These are phyloP conservation scores for Arachnomyces sp. DNA, from an alignment of 2,329 filamentous ascomycete species.

Conservation along the genomic window DNA sequence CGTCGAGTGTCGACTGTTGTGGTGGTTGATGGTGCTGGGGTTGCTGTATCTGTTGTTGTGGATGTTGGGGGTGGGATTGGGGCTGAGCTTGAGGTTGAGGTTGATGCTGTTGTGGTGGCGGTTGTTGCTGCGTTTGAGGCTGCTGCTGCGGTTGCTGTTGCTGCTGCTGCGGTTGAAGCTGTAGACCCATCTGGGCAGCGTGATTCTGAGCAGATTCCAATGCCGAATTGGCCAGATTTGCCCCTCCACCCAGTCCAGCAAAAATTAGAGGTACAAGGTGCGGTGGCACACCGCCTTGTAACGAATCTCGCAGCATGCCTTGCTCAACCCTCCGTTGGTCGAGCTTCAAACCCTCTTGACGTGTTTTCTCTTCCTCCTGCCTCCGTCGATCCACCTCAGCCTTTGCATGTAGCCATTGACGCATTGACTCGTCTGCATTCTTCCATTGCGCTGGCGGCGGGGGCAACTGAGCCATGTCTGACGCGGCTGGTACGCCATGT, in stretches of 20 bases:
- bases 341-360: conserved; percentile 56
- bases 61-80: conserved; percentile 8
- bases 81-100: conserved; percentile 15
- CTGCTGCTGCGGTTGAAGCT: conserved; percentile 27
- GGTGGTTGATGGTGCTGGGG: conserved; percentile 16
- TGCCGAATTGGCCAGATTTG: conserved; percentile 50
- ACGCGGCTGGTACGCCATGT: conserved; percentile 19
- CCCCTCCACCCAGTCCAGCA: conserved; percentile 59
- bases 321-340: conserved; percentile 68
- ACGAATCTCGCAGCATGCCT: conserved; percentile 61
- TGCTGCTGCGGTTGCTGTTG: conserved; percentile 20
- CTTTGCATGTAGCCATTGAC: conserved; percentile 62
- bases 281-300: conserved; percentile 64
- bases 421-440: conserved; percentile 62
- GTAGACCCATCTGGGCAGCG: conserved; percentile 43
- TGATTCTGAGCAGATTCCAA: conserved; percentile 64
- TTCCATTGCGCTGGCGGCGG: conserved; percentile 60
- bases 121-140: conserved; percentile 6
- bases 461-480: conserved; percentile 51
- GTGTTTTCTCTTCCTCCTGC: conserved; percentile 65
- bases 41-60: conserved; percentile 9
- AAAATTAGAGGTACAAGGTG: conserved; percentile 70
- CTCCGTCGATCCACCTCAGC: conserved; percentile 64
- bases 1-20: conserved; percentile 16
- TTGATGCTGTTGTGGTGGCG: conserved; percentile 8